Evolutionary conservation across 441 rosid species (phyloP), one percentile per base, ranked within the genome.

Genomic region (Jatropha multifida): DNA sequence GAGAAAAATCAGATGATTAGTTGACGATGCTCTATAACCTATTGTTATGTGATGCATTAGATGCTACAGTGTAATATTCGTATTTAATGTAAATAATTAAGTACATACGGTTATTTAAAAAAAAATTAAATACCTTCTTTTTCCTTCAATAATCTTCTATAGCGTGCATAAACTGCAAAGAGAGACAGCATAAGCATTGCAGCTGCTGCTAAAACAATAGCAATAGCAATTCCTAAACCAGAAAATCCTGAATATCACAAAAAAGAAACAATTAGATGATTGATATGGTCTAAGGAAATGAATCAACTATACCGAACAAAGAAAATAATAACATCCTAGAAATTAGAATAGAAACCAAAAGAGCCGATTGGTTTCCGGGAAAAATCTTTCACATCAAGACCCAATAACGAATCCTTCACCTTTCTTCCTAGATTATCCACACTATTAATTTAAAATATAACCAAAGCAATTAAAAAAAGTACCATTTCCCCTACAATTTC

Each of bases 181-280:
- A 87, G 51, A 27, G 81, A 74, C 41, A 94, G 77, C 84, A 88
- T 74, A 40, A 85, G 40, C 46, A 86, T 75, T 71, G 97, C 97
- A 74, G 67, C 75, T 71, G 83, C 80, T 55, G 83, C 84, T 64
- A 91, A 80, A 62, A 69, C 85, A 54, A 86, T 77, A 44, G 92
- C 85, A 27, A 87, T 76, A 7, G 71, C 76, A 67, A 81, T 52
- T 40, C 90, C 87, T 63, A 69, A 73, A 15, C 78, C 82, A 44
- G 79, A 56, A 78, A 69, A 27, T 71, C 85, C 96, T 90, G 86
- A 46, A 69, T 77, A 52, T 56, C 37, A 51, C 17, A 5, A 46
- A 74, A 18, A 15, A 42, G 4, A 42, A 54, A 3, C 4, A n/a
- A 27, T 64, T 49, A 18, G 69, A 12, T 64, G 60, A 42, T 27